phyloP scores from a whole-genome alignment of 1,139 yeast genomes.

The Geotrichum reessii region DNA sequence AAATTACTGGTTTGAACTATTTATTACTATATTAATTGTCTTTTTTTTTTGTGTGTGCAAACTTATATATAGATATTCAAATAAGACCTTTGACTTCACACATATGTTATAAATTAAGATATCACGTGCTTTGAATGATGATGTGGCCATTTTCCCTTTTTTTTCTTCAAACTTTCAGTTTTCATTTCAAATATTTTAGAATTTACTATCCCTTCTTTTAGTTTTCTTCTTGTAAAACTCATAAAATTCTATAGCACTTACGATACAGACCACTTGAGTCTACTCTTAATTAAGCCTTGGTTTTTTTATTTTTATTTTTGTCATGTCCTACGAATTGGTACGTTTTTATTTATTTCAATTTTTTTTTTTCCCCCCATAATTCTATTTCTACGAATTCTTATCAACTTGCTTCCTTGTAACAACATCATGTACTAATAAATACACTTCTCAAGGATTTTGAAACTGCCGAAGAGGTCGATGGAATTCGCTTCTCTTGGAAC shows the following conservation, averaged over 20 bases:
- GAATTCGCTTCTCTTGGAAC: constrained; percentile 89
- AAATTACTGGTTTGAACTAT: no score
- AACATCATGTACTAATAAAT: no score
- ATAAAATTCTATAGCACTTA: not conserved
- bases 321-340: constrained; percentile 6
- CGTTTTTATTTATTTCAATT: not conserved
- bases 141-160: constrained; percentile 4
- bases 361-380: not conserved
- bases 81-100: no score
- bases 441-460: constrained; percentile 55
- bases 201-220: not conserved
- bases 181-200: not conserved
- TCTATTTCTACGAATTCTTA: no score
- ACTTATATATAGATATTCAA: no score
- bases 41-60: no score
- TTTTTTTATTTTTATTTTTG: not conserved
- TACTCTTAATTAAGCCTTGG: not conserved
- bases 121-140: constrained; percentile 6
- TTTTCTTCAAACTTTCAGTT: not conserved
- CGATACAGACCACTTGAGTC: not conserved
- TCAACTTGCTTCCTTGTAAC: no score
- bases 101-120: no score
- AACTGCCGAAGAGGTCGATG: constrained; percentile 78
- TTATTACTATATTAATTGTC: no score
- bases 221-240: not conserved